Evolutionary conservation across 2,329 filamentous ascomycete species (phyloP), one percentile per base, ranked within the genome.

Genomic region (Nigrospora osmanthi): DNA sequence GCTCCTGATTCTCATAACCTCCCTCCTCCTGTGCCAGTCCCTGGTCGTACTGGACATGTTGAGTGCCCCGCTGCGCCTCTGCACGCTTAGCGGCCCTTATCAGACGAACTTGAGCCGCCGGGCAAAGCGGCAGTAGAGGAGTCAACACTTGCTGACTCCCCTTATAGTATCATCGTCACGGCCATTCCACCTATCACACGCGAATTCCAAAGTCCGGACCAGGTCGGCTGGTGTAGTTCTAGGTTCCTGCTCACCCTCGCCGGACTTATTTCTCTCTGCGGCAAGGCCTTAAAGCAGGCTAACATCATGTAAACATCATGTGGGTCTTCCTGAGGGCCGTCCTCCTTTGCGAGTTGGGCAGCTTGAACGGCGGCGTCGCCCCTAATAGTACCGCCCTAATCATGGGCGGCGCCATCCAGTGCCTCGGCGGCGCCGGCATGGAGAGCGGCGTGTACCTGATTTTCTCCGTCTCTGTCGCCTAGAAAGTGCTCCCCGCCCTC

Each of bases 401-500:
- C n/a, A 49, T 58, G 0, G 68, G 68, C 0, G 57, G 67, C 15
- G 63, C 63, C 0, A 38, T 70, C 1, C 56, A 66, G 4, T 67
- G 66, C 2, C 34, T 64, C 1, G 67, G 66, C 1, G 60, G 54
- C 4, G 63, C 57, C 0, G 65, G 66, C 2, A 57, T 67, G 13
- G 58, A 61, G n/a, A 56, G 59, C 3, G 67, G 67, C 5, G 51
- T 46, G 3, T 49, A 51, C 17, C 50, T 59, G 48, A 62, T 65
- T 42, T 44, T 61, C 31, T 48, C 52, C 19, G 47, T 56, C 35
- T 48, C 52, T 30, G 62, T 67, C 1, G 64, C 66, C 3, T 54
- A 69, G 2, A 54, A 58, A 11, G 64, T 67, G 44, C 52, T 66
- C 46, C 65, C 58, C 3, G 59, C 62, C 13, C 66, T 64, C 38